Evolutionary conservation across 805 yeast species (phyloP), one percentile per base, ranked within the genome.

Genomic region (Candida golubevii): DNA sequence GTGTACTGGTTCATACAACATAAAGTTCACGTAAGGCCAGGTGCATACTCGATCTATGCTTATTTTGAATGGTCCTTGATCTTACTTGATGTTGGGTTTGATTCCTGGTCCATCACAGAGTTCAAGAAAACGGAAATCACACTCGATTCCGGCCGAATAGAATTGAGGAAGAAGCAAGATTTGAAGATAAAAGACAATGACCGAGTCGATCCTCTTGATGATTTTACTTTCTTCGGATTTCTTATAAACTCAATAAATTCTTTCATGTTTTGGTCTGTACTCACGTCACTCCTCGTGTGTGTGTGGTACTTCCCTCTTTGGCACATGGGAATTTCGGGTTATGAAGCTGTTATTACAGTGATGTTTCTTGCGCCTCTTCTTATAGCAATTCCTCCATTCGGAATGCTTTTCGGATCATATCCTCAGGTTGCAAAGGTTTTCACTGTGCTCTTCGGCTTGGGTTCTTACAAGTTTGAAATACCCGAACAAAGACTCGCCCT

Each of bases 231-330:
- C 35, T 39, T 66, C 33, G 73, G 71, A 35, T 64, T 79, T 33
- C 23, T 71, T 3, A 60, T 71, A 37, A 75, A 79, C 56, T 60
- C 74, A 12, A 59, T 79, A 57, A 89, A 90, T 60, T 75, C 91
- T 4, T 83, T 80, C 59, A 72, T 88, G 44, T 88, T 87, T 62
- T 93, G 97, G 97, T 75, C 97, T 0, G 82, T 82, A 18, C 51
- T 80, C 35, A 85, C 98, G 3, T 79, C 96, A 0, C 70, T 93
- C 47, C 84, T 88, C 36, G 76, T 93, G 45, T 82, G 93, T 58
- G 82, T 93, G 40, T 93, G 99, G 99, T 88, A 87, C 69, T 93
- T 93, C 74, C 99, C 99, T 9, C 72, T 93, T 50, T 93, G 99
- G 99, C 79, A 85, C 60, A 89, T 93, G 97, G 98, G 97, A 7